A percentile compares a stretch with the other conserved stretches of the same genome.
phyloP scores from a whole-genome alignment of 2,329 filamentous ascomycete species.

The Westerdykella ornata region DNA sequence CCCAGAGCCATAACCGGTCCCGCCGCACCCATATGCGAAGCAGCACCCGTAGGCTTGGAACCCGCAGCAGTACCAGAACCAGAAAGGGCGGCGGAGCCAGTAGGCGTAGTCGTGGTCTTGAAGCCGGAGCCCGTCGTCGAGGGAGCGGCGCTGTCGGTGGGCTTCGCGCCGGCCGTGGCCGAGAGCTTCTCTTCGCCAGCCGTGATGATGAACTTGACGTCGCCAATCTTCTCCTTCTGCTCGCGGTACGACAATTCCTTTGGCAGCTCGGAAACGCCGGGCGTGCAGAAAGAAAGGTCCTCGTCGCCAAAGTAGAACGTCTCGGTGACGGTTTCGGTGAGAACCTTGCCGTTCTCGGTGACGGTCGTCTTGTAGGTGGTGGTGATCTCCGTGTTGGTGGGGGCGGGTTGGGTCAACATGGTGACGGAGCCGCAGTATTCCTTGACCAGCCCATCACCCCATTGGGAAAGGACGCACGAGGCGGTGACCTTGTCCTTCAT shows the following conservation, averaged over 20 bases:
- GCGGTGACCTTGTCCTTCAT: neutral
- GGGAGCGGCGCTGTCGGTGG: conserved; percentile 34
- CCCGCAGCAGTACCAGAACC: conserved; percentile 1
- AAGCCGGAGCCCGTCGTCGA: neutral
- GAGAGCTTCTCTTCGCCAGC: conserved; percentile 70
- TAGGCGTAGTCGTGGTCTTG: neutral
- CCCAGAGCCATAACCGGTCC: neutral
- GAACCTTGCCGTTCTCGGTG: neutral
- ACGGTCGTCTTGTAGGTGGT: neutral
- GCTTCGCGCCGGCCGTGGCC: conserved; percentile 51
- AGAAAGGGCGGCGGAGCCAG: conserved; percentile 1
- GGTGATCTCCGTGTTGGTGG: conserved; percentile 5
- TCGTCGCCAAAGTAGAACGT: conserved; percentile 2
- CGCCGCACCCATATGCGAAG: neutral
- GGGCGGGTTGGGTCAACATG: conserved; percentile 5
- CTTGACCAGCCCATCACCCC: neutral
- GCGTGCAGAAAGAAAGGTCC: conserved; percentile 5
- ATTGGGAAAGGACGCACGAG: neutral
- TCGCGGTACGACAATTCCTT: conserved; percentile 1
- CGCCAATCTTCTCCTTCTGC: conserved; percentile 5
- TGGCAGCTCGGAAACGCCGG: conserved; percentile 6
- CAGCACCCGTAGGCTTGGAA: conserved; percentile 1
- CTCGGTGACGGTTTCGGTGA: conserved; percentile 4
- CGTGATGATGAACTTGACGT: conserved; percentile 22
- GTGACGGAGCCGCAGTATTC: neutral